Evolutionary conservation across 2,329 filamentous ascomycete genomes (phyloP), one percentile per base, ranked within the genome.

Genomic region (Aspergillus glaucus): DNA sequence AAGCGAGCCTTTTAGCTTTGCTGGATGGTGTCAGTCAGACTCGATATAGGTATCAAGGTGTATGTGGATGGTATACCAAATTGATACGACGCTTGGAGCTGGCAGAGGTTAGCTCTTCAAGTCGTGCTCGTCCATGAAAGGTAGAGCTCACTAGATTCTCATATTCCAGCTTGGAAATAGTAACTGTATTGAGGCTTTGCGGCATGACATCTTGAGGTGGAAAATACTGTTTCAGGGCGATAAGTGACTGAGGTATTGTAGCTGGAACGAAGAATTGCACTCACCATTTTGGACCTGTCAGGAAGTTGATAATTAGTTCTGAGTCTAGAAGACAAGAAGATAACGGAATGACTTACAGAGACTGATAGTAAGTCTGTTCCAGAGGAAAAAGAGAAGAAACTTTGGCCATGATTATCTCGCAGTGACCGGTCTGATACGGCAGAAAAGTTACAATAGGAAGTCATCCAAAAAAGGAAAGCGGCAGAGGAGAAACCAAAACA

Each of bases 81-180:
- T 44, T 50, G 49, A 21, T 43, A 45, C n/a, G 52, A 54, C 24
- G 45, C 45, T 50, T 53, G 51, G 17, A 60, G 48, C 58, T 61
- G 22, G 47, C 22, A 40, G 19, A 9, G 10, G 19, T 43, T 19
- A 43, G 24, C 22, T 26, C 14, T 22, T n/a, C 40, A 42, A 12
- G 9, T 19, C 7, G 10, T 46, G 15, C 15, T 28, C n/a, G 22
- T 21, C 34, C 15, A 36, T 26, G 40, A 14, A 32, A 37, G 19
- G 28, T 30, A 47, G 58, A 54, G 49, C 75, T 65, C 56, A 82
- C 73, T 51, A 89, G 72, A 44, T 65, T 66, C 44, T 84, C 76
- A 66, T 88, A 81, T 60, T 89, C 82, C 44, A 68, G 64, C 59
- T 76, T 81, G 34, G 78, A 70, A 47, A 88, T 78, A 49, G 74